Evolutionary conservation across 805 yeast genomes (phyloP), one percentile per base, ranked within the genome.

Genomic region (Teunomyces atbi): DNA sequence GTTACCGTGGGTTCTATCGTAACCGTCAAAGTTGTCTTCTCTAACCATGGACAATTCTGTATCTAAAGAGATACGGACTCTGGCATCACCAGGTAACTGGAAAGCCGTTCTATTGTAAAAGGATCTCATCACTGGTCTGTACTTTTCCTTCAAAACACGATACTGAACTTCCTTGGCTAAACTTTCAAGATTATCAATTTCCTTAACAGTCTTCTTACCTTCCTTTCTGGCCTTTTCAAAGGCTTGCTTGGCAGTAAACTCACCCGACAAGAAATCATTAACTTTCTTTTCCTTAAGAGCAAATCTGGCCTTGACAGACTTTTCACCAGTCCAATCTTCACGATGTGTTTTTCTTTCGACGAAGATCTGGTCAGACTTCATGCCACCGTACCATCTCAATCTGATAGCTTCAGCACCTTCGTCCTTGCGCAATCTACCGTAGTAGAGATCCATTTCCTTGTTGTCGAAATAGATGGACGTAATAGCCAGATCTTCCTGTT

Each of bases 311-410:
- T 94, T 94, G 54, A 94, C 99, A n/a, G 97, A 89, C 69, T 92
- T 92, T 67, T 94, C 99, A 57, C 99, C 99, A 2, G 99, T 94
- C 99, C 99, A 92, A 73, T 94, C 99, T 68, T 94, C 99, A 68
- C 99, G 81, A 64, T 94, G 99, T 5, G 99, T 94, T 68, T 94
- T 94, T 68, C 99, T 82, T 71, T 94, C 99, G 41, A 92, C 96
- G 53, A 94, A 94, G 46, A 92, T 88, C 35, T 87, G 88, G 56
- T 92, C 97, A 1, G 91, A 78, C 45, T 79, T 77, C 99, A 94
- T 94, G 46, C 97, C 97, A 63, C 99, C 99, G 65, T 94, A 94
- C 99, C 99, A 94, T 74, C 99, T 84, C 62, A 94, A 77, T 71
- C 99, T 84, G 54, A 92, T 90, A 18, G 98, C 98, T 69, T 94